phyloP scores from a whole-genome alignment of 106 monocot genomes.

The Dendrobium catenatum region DNA sequence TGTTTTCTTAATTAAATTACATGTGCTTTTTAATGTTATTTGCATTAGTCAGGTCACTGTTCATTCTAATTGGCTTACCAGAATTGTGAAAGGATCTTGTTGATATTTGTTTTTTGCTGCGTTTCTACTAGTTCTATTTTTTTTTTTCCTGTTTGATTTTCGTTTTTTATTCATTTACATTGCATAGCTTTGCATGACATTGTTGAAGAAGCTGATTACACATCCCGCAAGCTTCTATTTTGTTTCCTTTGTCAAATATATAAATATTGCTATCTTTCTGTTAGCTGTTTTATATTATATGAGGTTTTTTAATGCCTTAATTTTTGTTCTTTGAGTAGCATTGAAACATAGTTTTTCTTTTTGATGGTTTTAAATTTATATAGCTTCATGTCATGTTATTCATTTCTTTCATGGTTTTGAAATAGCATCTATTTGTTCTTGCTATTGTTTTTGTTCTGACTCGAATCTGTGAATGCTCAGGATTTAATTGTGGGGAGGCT shows the following conservation, averaged over 20 bases:
- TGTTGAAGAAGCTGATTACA: background rate
- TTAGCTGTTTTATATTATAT: background rate
- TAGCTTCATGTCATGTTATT: background rate
- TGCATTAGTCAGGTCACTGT: background rate
- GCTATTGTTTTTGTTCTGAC: background rate
- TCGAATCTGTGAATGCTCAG: constrained; percentile 23
- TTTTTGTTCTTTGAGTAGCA: background rate
- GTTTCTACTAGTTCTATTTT: background rate
- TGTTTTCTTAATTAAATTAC: background rate
- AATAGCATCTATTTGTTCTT: background rate
- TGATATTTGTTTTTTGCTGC: background rate
- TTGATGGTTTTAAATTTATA: background rate
- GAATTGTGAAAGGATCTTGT: background rate
- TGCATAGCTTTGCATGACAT: background rate
- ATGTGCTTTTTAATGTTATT: background rate
- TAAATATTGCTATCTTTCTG: background rate
- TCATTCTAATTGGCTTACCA: background rate
- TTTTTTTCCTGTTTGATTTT: background rate
- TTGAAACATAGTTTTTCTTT: background rate
- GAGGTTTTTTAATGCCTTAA: background rate
- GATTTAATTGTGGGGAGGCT: constrained; percentile 99
- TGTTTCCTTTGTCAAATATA: background rate
- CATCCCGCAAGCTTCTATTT: background rate
- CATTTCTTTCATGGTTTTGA: background rate
- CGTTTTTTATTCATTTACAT: background rate